phyloP scores from a whole-genome alignment of 345 rosid species.

The Balakata baccata region DNA sequence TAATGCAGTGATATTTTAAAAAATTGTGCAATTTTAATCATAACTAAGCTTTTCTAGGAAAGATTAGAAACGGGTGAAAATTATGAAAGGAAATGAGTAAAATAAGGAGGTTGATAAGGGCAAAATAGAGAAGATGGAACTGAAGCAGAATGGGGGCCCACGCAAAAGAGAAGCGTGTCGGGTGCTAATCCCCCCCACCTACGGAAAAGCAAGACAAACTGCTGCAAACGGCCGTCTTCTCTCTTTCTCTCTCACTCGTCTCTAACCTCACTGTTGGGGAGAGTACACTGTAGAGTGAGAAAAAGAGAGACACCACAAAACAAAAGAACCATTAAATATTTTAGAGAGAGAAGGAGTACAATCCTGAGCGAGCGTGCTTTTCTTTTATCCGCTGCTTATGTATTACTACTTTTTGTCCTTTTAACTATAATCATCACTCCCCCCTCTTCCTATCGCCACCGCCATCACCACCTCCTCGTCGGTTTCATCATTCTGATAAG shows the following conservation, averaged over 20 bases:
- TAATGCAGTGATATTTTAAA: too few relatives aligned
- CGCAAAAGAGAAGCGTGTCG: conserved; percentile 16
- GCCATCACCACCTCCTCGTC: not conserved
- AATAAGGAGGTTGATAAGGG: not conserved
- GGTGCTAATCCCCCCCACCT: conserved; percentile 12
- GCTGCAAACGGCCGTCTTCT: conserved; percentile 5
- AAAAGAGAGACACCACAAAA: not conserved
- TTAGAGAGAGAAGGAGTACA: not conserved
- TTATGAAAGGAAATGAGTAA: not conserved
- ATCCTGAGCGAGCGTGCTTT: conserved; percentile 9
- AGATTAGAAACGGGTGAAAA: not conserved
- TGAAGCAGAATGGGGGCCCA: not conserved
- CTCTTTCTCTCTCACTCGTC: not conserved
- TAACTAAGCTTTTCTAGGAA: not conserved
- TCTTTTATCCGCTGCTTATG: not conserved
- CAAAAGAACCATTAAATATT: not conserved
- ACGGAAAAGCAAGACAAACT: not conserved
- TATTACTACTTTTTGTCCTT: not conserved
- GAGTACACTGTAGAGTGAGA: not conserved
- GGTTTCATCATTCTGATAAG: not conserved
- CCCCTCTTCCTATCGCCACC: not conserved
- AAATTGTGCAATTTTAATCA: too few relatives aligned
- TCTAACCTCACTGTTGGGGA: not conserved
- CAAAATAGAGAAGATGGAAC: not conserved
- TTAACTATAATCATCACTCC: not conserved